Evolutionary conservation across 73 alveolate genomes (phyloP), one percentile per base, ranked within the genome.

Genomic region (Paramecium sonneborni): DNA sequence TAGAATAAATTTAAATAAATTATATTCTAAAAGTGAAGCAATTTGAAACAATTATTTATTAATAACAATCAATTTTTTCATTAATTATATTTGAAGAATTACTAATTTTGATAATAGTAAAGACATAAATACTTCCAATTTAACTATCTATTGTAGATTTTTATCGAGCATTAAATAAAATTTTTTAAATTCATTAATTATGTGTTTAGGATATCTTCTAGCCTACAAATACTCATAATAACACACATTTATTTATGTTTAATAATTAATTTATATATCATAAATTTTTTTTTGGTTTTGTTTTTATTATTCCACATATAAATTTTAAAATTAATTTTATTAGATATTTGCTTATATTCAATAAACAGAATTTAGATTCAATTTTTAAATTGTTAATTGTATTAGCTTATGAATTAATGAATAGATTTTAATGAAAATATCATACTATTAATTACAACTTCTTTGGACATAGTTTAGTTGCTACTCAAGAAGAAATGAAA

Each of bases 401-500:
- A 38, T 69, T 87, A 9, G 85, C 93, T 12, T 62, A 87, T 37
- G 76, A 74, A 69, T 86, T 86, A 87, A 57, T 57, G 10, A 1
- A 35, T 6, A 11, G 15, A 14, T 4, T 26, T 46, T 85, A n/a
- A 24, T 9, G 11, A 44, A 11, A 87, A 76, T 87, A 89, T 89
- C 30, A 68, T 58, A 11, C 48, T 87, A 10, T 69, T 87, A 69
- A 82, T 87, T 10, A 72, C 68, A 38, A 32, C 68, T 38, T 39
- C 68, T 56, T 44, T 87, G 89, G 93, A 14, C 57, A 87, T 87
- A 89, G 93, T 9, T 39, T 87, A 1, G 88, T 87, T 1, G 93
- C 93, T 5, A 87, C 68, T 6, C 93, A 89, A 37, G 34, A 72
- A 10, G 85, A 68, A 46, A n/a, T 48, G 68, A 26, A 41, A 35